Evolutionary conservation across 129 eudicot species (phyloP), one percentile per base, ranked within the genome.

Genomic region (Flaveria robusta): DNA sequence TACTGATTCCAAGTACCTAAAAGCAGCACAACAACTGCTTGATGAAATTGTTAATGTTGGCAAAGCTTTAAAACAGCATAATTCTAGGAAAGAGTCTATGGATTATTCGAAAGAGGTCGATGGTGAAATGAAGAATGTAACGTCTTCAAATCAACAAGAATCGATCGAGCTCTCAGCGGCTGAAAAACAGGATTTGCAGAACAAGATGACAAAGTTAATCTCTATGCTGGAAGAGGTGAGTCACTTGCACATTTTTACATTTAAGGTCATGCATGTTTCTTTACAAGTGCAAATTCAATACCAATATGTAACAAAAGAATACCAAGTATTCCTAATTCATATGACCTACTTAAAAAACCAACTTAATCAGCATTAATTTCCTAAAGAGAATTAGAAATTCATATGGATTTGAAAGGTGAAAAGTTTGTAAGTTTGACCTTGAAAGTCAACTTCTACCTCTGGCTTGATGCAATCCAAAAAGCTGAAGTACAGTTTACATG

Each of bases 221-320:
- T 82, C 90, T 37, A 90, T 93, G 97, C 75, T 93, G 79, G 97
- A 88, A 58, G 98, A 93, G 91, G 98, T 88, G 62, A 72, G 73
- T 56, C 62, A 13, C 10, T 41, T 65, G 26, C 12, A 41, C 22
- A n/a, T 24, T 52, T 68, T 52, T 22, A 68, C 58, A 37, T 77
- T 55, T 55, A 1, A 26, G 45, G 75, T 42, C 81, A 56, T 55
- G 42, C 46, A 18, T 68, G 62, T 9, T 51, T 5, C 50, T 68
- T 64, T 77, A 23, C 45, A 7, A 45, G 27, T 42, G 41, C 34
- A 41, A 45, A 34, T 43, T 69, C 22, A 37, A 58, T 58, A 58
- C n/a, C 42, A 7, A 26, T 10, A 41, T 77, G 70, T n/a, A 11
- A 41, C 59, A 70, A 16, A 19, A 24, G 47, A 68, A 56, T 20